Evolutionary conservation across 441 rosid species (phyloP).

Genomic region (Eutrema salsugineum): DNA sequence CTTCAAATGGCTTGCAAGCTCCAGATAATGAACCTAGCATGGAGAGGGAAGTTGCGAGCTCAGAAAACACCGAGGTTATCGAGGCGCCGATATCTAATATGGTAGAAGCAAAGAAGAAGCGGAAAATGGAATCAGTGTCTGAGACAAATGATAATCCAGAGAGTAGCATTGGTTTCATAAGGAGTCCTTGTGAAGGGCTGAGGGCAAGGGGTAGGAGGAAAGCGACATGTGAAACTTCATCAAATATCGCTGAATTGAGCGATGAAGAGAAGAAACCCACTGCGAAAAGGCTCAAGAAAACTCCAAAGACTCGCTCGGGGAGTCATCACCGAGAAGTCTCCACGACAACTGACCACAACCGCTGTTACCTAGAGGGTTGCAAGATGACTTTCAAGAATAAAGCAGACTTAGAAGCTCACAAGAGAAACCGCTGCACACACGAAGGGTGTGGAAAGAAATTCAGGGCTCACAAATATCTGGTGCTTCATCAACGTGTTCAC

Average conservation of each 20-base stretch:
- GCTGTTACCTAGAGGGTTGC: slow-evolving; percentile 86
- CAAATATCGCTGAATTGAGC: slow-evolving; percentile 20
- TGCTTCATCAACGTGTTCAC: slow-evolving; percentile 89
- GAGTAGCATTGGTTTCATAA: slow-evolving; percentile 47
- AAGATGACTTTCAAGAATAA: slow-evolving; percentile 75
- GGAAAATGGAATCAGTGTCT: slow-evolving; percentile 50
- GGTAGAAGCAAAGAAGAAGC: slow-evolving; percentile 47
- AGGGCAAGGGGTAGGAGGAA: slow-evolving; percentile 70
- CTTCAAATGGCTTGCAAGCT: slow-evolving; percentile 32
- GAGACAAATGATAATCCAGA: slow-evolving; percentile 32
- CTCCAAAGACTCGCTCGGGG: slow-evolving; percentile 20
- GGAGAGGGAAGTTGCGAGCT: slow-evolving; percentile 35
- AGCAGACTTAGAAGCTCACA: slow-evolving; percentile 67
- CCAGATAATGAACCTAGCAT: slow-evolving; percentile 30
- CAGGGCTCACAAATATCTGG: slow-evolving; percentile 75
- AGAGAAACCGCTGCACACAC: slow-evolving; percentile 68
- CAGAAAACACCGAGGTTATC: slow-evolving; percentile 21
- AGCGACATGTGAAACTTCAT: slow-evolving; percentile 21
- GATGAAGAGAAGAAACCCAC: slow-evolving; percentile 32
- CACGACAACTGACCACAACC: slow-evolving; percentile 31
- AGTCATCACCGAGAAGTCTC: slow-evolving; percentile 29
- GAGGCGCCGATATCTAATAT: slow-evolving; percentile 20
- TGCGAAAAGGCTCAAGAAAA: slow-evolving; percentile 41
- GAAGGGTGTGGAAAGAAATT: slow-evolving; percentile 88
- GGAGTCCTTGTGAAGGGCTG: slow-evolving; percentile 98